Conservation (phyloP, 2,329 filamentous ascomycete genomes). For the Neophaeococcomyces mojaviensis region DNA sequence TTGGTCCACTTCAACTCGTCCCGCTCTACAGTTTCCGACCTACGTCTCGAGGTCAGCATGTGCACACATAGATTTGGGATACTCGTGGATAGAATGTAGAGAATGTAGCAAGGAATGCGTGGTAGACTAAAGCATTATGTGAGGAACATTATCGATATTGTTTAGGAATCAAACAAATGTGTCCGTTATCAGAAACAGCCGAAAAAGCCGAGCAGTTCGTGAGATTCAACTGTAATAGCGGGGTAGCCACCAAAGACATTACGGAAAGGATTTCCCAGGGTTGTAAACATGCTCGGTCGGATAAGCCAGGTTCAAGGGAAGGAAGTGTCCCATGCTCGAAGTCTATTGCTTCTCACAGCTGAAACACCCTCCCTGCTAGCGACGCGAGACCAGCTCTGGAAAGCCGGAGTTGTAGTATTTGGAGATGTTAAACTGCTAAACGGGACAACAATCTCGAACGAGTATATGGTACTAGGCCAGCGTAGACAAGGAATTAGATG, state of each 20-base stretch:
- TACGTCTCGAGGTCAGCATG: not conserved
- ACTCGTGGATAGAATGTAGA: not conserved
- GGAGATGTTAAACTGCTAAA: too few relatives aligned
- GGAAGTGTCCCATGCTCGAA: too few relatives aligned
- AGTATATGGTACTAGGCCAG: not conserved
- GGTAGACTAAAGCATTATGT: not conserved
- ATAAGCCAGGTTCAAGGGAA: not conserved
- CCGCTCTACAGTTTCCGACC: not conserved
- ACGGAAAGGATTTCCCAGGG: not conserved
- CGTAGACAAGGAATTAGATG: not conserved
- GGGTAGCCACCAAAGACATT: not conserved
- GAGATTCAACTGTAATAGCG: not conserved
- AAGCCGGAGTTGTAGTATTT: too few relatives aligned
- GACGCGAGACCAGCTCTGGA: too few relatives aligned
- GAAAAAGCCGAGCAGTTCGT: not conserved
- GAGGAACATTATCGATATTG: not conserved
- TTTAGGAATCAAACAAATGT: not conserved
- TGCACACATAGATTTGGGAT: too few relatives aligned
- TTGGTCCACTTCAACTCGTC: not conserved
- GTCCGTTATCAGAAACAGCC: not conserved
- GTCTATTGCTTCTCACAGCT: too few relatives aligned
- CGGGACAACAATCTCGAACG: too few relatives aligned
- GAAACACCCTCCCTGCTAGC: too few relatives aligned
- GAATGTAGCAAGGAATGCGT: not conserved
- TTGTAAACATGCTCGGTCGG: not conserved